Conservation (phyloP, 495 filamentous ascomycete genomes). For the Talaromyces adpressus region DNA sequence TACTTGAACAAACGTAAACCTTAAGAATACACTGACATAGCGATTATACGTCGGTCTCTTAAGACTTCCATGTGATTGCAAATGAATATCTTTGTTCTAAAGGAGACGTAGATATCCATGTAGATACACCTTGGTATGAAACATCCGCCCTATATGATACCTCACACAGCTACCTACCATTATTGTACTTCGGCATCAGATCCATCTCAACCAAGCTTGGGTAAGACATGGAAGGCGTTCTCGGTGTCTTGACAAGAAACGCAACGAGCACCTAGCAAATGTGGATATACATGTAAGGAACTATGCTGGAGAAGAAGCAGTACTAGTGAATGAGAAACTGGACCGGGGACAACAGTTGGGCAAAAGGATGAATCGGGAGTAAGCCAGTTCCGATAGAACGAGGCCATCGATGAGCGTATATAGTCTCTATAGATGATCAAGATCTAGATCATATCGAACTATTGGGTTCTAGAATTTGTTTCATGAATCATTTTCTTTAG, state of each 20-base stretch:
- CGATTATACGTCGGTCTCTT: neutral
- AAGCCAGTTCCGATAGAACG: neutral
- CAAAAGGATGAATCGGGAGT: neutral
- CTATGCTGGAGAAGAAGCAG: neutral
- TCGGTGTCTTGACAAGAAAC: neutral
- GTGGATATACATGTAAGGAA: neutral
- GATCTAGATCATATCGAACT: neutral
- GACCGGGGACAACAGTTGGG: neutral
- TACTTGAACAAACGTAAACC: neutral
- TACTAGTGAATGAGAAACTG: neutral
- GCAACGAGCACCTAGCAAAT: neutral
- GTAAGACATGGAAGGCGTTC: neutral
- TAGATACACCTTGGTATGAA: neutral
- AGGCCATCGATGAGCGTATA: neutral
- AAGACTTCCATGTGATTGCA: neutral
- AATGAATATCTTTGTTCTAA: neutral
- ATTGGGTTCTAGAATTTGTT: neutral
- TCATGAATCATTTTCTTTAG: neutral
- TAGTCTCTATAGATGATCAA: neutral
- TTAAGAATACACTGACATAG: neutral
- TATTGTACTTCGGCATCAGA: neutral
- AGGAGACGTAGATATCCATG: neutral
- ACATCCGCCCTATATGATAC: neutral
- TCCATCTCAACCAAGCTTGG: neutral
- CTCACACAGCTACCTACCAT: neutral